These are phyloP conservation scores for Pichia paraexigua DNA, from an alignment of 805 yeast genomes.

Conservation along the genomic window DNA sequence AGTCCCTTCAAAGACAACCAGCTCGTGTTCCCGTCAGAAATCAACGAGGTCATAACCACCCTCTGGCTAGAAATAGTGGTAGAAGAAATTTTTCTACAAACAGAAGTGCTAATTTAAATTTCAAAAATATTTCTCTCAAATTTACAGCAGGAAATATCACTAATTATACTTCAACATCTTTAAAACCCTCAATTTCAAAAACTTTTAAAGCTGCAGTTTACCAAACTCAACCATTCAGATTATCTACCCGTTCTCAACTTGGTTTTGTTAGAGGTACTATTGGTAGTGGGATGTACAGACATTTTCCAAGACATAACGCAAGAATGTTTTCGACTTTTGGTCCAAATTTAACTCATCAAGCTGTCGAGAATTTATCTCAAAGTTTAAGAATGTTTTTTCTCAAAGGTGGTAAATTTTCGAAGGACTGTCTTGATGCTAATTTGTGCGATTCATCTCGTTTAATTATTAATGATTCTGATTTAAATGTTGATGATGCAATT, in stretches of 20 bases:
- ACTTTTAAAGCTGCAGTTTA: slow-evolving; percentile 16
- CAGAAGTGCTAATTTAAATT: background rate
- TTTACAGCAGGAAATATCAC: background rate
- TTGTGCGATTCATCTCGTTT: background rate
- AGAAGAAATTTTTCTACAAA: slow-evolving; percentile 23
- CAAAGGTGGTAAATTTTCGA: slow-evolving; percentile 27
- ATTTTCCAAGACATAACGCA: slow-evolving; percentile 30
- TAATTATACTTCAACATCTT: background rate
- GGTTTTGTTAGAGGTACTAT: slow-evolving; percentile 8
- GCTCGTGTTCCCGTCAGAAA: slow-evolving; percentile 24
- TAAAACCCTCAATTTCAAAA: slow-evolving; percentile 4
- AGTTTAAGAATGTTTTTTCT: slow-evolving; percentile 33
- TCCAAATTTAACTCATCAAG: slow-evolving; percentile 40
- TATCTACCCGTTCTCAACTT: slow-evolving; percentile 13
- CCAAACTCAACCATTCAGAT: slow-evolving; percentile 25
- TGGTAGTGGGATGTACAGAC: slow-evolving; percentile 27
- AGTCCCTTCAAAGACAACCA: slow-evolving; percentile 32
- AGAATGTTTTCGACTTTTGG: slow-evolving; percentile 35
- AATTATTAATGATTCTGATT: slow-evolving; percentile 15
- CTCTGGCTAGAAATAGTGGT: slow-evolving; percentile 15
- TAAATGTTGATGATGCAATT: slow-evolving; percentile 26
- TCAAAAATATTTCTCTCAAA: background rate
- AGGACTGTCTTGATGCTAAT: slow-evolving; percentile 16
- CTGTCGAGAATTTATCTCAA: slow-evolving; percentile 48
- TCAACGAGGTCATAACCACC: slow-evolving; percentile 9